Evolutionary conservation across 106 monocot species (phyloP), one percentile per base, ranked within the genome.

Genomic region (Phalaenopsis aphrodite): DNA sequence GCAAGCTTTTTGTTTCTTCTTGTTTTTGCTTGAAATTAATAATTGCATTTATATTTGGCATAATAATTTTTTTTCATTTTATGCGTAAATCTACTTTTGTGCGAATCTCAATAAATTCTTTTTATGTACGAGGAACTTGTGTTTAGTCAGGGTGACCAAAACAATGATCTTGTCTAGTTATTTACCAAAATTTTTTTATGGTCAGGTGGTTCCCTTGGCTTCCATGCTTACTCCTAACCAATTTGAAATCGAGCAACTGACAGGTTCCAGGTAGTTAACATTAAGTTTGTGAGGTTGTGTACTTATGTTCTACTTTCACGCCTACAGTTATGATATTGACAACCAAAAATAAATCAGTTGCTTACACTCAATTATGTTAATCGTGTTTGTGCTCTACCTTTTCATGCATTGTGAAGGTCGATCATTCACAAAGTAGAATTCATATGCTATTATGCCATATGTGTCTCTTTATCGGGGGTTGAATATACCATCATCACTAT

Each of bases 191-290:
- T 23, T 24, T n/a, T 57, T 46, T 74, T 19, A 39, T 84, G 38
- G 61, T 55, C 77, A 98, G 98, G 98, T 98, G 73, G 91, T 98
- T 69, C 98, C 94, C 38, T 89, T 94, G 75, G 98, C 98, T 23
- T 92, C 98, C 65, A 94, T 98, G 98, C 87, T 98, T 81, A 98
- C 98, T 8, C 98, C 98, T 84, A 98, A 98, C 75, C 98, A 98
- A 75, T 94, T 98, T 85, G 98, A 98, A 82, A 91, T 85, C 79
- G 98, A 98, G 77, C 87, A 87, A 65, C 87, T 98, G 52, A 92
- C 98, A 77, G 94, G 98, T 81, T 90, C 87, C 41, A 94, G 90
- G 98, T 98, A 93, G 7, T 80, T 69, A 8, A 72, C 72, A 11
- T 76, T 24, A 49, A 49, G 11, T 76, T 7, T 76, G 47, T 52